Percentiles rank a stretch among this genome's conserved stretches.
Conservation (phyloP, 495 filamentous ascomycete species). For the Xylona heveae region DNA sequence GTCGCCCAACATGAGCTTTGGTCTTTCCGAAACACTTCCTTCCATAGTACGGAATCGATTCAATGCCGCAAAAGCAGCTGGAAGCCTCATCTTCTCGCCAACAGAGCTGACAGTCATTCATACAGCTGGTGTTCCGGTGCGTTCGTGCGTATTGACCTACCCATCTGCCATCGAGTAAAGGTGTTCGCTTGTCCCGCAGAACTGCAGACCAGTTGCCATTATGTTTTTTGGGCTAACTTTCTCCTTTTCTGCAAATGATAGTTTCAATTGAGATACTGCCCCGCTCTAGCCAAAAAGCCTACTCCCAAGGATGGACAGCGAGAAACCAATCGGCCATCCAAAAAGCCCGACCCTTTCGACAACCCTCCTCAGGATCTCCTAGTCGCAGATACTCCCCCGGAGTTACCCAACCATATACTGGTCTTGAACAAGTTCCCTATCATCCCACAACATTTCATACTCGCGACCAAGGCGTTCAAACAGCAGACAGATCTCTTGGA, state of each 20-base stretch:
- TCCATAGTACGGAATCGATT: slow-evolving; percentile 33
- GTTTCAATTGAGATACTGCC: slow-evolving; percentile 67
- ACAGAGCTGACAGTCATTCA: slow-evolving; percentile 34
- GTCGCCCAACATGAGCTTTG: slow-evolving; percentile 1
- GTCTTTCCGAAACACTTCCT: neutral
- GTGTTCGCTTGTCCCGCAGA: too few species aligned
- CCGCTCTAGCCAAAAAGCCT: slow-evolving; percentile 53
- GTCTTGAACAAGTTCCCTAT: slow-evolving; percentile 72
- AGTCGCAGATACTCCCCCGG: slow-evolving; percentile 29
- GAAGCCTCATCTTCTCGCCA: slow-evolving; percentile 34
- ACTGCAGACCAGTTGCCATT: slow-evolving; percentile 1
- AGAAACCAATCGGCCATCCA: slow-evolving; percentile 14
- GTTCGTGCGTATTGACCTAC: slow-evolving; percentile 1
- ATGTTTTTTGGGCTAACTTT: slow-evolving; percentile 2
- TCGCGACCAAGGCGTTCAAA: slow-evolving; percentile 45
- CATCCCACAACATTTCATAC: slow-evolving; percentile 59
- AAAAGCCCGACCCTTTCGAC: slow-evolving; percentile 51
- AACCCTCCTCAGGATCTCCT: slow-evolving; percentile 40
- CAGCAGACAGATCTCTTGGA: slow-evolving; percentile 49
- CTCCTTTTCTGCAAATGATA: slow-evolving; percentile 17
- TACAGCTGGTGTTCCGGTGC: slow-evolving; percentile 30
- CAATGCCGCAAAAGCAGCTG: slow-evolving; percentile 25
- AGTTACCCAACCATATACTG: slow-evolving; percentile 35
- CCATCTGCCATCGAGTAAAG: neutral
- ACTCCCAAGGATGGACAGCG: slow-evolving; percentile 21